Percentiles rank a stretch among this genome's conserved stretches.
Evolutionary conservation across 164 flowering plant genomes (phyloP).

Genomic region (Aristolochia californica): DNA sequence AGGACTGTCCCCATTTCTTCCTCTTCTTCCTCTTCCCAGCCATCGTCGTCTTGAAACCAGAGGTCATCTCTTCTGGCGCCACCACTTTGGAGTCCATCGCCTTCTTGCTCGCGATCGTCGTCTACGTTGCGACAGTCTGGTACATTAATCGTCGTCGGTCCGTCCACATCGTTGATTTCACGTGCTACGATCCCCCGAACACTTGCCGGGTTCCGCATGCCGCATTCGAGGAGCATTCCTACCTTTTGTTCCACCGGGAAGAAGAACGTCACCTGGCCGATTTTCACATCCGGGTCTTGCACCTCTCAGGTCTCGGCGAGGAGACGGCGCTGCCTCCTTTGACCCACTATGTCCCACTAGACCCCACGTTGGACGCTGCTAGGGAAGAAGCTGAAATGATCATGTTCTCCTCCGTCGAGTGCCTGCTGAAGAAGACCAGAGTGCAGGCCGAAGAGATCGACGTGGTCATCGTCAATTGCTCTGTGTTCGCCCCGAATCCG

Average conservation of each 20-base stretch:
- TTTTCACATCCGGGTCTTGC: not conserved
- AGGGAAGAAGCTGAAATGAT: conserved; percentile 5
- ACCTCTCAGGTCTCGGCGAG: conserved; percentile 4
- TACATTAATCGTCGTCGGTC: not conserved
- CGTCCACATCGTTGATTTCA: conserved; percentile 3
- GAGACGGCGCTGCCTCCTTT: conserved; percentile 2
- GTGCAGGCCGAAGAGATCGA: conserved; percentile 1
- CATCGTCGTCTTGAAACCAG: not conserved
- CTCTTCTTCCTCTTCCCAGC: not conserved
- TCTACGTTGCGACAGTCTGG: not conserved
- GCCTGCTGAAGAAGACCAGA: conserved; percentile 1
- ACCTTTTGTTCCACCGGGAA: not conserved
- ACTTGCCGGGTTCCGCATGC: conserved; percentile 1
- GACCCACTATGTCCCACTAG: not conserved
- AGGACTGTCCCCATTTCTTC: not conserved
- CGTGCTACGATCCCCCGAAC: conserved; percentile 1
- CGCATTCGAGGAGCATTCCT: not conserved
- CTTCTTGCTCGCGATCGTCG: not conserved
- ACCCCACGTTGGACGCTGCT: not conserved
- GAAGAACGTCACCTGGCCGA: not conserved
- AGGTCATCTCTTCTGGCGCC: too few relatives aligned
- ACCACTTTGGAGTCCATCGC: not conserved
- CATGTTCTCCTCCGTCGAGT: conserved; percentile 7
- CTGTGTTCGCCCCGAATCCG: conserved; percentile 2
- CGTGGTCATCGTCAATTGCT: conserved; percentile 3